phyloP scores from a whole-genome alignment of 192 early-diverging fungal species.

The Linnemannia elongata region DNA sequence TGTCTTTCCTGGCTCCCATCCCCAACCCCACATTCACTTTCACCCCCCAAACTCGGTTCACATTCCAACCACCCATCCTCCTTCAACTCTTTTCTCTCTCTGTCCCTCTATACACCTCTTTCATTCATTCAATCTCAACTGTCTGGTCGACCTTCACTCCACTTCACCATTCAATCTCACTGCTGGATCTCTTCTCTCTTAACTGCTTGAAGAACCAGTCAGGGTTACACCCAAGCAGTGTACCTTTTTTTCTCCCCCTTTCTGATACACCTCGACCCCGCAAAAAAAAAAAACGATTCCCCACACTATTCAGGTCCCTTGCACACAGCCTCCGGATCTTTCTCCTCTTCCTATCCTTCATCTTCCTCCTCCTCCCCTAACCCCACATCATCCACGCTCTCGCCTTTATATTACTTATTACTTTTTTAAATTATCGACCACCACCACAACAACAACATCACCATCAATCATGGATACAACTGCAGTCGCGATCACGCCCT shows the following conservation, averaged over 20 bases:
- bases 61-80: neutral
- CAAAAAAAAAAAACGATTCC: constrained; percentile 25
- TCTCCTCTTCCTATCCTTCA: neutral
- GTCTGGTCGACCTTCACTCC: constrained; percentile 3
- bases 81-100: neutral
- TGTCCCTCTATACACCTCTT: neutral
- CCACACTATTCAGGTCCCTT: constrained; percentile 1
- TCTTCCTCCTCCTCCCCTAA: neutral
- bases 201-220: neutral
- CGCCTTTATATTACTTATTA: neutral
- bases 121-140: neutral
- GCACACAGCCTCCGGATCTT: constrained; percentile 39
- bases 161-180: neutral
- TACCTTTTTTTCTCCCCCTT: neutral
- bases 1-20: no score
- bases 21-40: constrained; percentile 16
- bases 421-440: neutral
- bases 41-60: neutral
- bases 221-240: neutral
- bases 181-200: neutral
- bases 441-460: neutral
- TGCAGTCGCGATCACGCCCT: constrained; percentile 6
- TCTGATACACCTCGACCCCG: constrained; percentile 17
- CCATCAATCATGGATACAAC: constrained; percentile 1
- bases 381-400: constrained; percentile 1